Conservation (phyloP, 441 rosid species). For the Theobroma grandiflorum region DNA sequence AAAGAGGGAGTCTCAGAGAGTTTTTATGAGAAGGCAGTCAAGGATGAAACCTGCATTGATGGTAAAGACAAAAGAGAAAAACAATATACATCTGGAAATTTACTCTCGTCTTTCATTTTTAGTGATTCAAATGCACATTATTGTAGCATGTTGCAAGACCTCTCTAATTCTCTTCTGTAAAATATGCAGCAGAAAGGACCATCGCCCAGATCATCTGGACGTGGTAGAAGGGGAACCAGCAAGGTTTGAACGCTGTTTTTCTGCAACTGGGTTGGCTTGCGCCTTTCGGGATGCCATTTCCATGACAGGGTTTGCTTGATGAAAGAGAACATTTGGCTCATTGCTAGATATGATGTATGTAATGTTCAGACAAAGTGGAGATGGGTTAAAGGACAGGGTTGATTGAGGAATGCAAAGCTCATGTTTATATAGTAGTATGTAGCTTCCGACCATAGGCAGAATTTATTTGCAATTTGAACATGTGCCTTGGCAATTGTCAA, state of each 20-base stretch:
- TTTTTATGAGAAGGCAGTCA: slow-evolving; percentile 42
- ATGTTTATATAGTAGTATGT: too few species aligned
- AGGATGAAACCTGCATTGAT: slow-evolving; percentile 27
- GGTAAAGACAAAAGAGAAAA: slow-evolving; percentile 40
- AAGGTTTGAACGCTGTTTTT: slow-evolving; percentile 26
- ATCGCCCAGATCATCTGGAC: slow-evolving; percentile 37
- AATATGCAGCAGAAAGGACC: slow-evolving; percentile 44
- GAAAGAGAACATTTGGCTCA: background rate
- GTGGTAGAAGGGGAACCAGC: slow-evolving; percentile 44
- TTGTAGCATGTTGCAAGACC: background rate
- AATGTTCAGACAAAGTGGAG: too few species aligned
- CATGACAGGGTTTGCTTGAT: too few species aligned
- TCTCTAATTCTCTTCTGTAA: slow-evolving; percentile 11
- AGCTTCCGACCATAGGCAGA: too few species aligned
- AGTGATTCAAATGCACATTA: background rate
- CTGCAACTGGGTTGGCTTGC: background rate
- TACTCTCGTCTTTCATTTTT: background rate
- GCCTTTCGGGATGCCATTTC: background rate
- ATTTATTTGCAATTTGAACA: too few species aligned
- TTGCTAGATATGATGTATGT: background rate
- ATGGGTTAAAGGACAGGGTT: too few species aligned
- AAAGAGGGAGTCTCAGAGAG: slow-evolving; percentile 51
- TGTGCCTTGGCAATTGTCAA: too few species aligned
- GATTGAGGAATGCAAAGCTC: too few species aligned
- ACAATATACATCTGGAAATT: background rate